Evolutionary conservation across 345 rosid genomes (phyloP).

Genomic region (Melaleuca quinquenervia): DNA sequence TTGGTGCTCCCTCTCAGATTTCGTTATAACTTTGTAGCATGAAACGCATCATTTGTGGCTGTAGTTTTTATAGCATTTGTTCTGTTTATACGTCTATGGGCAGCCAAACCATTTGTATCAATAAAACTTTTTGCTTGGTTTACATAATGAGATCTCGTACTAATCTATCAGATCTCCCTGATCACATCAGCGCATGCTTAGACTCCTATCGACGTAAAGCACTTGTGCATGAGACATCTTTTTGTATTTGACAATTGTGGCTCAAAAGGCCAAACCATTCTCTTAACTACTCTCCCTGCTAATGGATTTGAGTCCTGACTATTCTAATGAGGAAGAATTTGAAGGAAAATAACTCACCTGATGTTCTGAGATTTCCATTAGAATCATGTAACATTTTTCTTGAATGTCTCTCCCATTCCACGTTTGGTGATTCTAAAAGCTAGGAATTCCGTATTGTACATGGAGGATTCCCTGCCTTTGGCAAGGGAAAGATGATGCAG

Average conservation of each 20-base stretch:
- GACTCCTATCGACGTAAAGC: background rate
- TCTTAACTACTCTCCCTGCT: background rate
- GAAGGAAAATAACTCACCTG: background rate
- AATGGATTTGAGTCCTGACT: background rate
- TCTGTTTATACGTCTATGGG: background rate
- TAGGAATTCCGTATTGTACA: background rate
- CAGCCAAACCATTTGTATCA: background rate
- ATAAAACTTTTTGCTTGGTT: background rate
- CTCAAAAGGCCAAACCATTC: too few species aligned
- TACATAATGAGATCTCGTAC: background rate
- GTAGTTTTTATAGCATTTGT: background rate
- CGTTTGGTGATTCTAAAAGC: background rate
- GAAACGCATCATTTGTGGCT: background rate
- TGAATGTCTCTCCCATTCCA: background rate
- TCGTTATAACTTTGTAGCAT: background rate
- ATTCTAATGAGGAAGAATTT: background rate
- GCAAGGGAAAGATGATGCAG: background rate
- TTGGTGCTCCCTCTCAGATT: background rate
- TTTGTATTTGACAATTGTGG: background rate
- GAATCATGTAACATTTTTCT: background rate
- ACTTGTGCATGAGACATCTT: background rate
- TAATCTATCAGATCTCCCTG: background rate
- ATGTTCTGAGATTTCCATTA: background rate
- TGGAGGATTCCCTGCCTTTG: background rate
- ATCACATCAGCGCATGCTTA: background rate